Evolutionary conservation across 163 green algal genomes (phyloP).

Genomic region (Scenedesmus sp.): DNA sequence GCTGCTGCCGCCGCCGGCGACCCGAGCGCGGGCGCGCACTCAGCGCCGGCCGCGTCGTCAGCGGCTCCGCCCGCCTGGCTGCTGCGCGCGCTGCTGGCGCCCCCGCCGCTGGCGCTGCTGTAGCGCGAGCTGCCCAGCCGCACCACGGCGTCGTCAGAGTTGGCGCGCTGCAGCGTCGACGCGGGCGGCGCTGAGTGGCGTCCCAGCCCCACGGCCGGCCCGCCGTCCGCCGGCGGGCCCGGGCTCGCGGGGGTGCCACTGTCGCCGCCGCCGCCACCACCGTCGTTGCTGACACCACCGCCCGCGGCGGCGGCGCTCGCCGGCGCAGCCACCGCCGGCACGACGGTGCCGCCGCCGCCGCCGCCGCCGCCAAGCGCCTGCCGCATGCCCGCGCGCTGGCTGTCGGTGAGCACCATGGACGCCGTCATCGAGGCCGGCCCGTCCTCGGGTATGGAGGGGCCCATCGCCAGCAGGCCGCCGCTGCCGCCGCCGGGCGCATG

Average conservation of each 20-base stretch:
- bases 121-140: neutral
- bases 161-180: neutral
- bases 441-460: constrained; percentile 19
- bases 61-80: neutral
- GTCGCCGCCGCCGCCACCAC: no score
- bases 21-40: neutral
- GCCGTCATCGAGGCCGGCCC: neutral
- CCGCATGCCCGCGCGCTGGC: neutral
- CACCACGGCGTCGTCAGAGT: constrained; percentile 16
- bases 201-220: no score
- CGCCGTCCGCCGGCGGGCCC: no score
- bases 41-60: neutral
- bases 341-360: neutral
- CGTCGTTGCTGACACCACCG: no score
- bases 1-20: neutral
- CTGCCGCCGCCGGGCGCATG: neutral
- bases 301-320: no score
- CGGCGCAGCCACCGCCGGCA: no score
- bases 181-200: no score
- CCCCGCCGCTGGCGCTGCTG: neutral
- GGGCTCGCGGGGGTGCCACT: no score
- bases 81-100: neutral
- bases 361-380: constrained; percentile 11
- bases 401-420: constrained; percentile 10
- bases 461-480: neutral